Evolutionary conservation across 306 rosid genomes (phyloP).

Genomic region (Crotalaria pallida): DNA sequence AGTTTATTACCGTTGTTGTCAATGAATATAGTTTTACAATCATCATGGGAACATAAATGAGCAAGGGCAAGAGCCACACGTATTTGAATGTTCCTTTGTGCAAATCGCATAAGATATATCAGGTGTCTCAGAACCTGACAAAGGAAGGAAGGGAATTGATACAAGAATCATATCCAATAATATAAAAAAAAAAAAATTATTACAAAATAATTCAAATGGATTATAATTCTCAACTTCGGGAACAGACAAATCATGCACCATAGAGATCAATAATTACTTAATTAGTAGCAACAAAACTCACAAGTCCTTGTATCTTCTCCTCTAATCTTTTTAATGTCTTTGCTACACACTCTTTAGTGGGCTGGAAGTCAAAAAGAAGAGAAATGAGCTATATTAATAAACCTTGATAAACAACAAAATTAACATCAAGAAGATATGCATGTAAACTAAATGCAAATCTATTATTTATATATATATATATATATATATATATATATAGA

Average conservation of each 20-base stretch:
- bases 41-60: constrained; percentile 68
- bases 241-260: not conserved
- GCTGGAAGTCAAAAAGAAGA: constrained; percentile 42
- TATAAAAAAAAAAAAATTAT: no score
- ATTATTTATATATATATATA: no score
- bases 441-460: not conserved
- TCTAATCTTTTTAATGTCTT: constrained; percentile 79
- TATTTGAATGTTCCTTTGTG: constrained; percentile 54
- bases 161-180: not conserved
- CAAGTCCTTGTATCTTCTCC: constrained; percentile 81
- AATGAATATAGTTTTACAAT: constrained; percentile 64
- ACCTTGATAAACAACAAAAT: not conserved
- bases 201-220: not conserved
- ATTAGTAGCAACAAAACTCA: constrained; percentile 47
- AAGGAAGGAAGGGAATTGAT: constrained; percentile 15
- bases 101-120: constrained; percentile 61
- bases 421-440: not conserved
- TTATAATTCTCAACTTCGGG: not conserved
- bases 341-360: constrained; percentile 76
- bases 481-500: no score
- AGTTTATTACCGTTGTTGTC: constrained; percentile 55
- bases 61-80: constrained; percentile 86
- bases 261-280: not conserved
- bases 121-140: constrained; percentile 68
- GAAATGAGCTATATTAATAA: not conserved